Percentiles rank a stretch among this genome's conserved stretches.
These are phyloP conservation scores for Leptodontidium sp. DNA, from an alignment of 2,329 filamentous ascomycete genomes.

Conservation along the genomic window DNA sequence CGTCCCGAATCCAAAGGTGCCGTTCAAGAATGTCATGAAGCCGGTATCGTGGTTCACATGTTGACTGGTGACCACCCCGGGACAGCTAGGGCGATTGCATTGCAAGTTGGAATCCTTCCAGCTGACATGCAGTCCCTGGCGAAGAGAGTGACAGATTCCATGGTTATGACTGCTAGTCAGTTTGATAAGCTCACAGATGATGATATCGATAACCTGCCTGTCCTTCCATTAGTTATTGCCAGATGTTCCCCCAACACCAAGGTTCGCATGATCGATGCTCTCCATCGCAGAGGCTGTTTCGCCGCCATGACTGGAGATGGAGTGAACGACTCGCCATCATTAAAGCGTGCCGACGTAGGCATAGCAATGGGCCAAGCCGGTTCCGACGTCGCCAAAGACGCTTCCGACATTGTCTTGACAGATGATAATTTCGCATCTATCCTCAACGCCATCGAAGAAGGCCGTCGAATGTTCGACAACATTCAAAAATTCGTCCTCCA, in stretches of 20 bases:
- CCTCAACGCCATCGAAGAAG: slow-evolving; percentile 75
- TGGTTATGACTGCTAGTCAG: slow-evolving; percentile 78
- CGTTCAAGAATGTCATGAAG: slow-evolving; percentile 66
- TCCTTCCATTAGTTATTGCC: slow-evolving; percentile 82
- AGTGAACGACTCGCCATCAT: slow-evolving; percentile 58
- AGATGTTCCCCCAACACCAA: slow-evolving; percentile 88
- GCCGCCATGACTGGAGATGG: slow-evolving; percentile 60
- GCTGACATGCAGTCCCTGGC: slow-evolving; percentile 66
- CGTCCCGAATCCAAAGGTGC: slow-evolving; percentile 64
- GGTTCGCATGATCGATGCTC: slow-evolving; percentile 88
- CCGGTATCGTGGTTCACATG: slow-evolving; percentile 79
- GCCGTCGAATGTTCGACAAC: slow-evolving; percentile 80
- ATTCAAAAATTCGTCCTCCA: slow-evolving; percentile 75
- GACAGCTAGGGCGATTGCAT: slow-evolving; percentile 80
- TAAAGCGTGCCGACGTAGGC: slow-evolving; percentile 73
- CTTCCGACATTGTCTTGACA: slow-evolving; percentile 66
- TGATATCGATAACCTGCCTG: slow-evolving; percentile 77
- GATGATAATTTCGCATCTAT: slow-evolving; percentile 80
- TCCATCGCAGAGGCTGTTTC: slow-evolving; percentile 77
- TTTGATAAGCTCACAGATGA: slow-evolving; percentile 80
- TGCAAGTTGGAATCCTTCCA: slow-evolving; percentile 80
- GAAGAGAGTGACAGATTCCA: slow-evolving; percentile 67
- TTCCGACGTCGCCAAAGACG: slow-evolving; percentile 67
- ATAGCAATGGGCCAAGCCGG: slow-evolving; percentile 68
- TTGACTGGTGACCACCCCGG: slow-evolving; percentile 84